A percentile compares a stretch with the other conserved stretches of the same genome.
These are phyloP conservation scores for Leucocoprinus leucothites DNA, from an alignment of 768 basidiomycete genomes.

Conservation along the genomic window DNA sequence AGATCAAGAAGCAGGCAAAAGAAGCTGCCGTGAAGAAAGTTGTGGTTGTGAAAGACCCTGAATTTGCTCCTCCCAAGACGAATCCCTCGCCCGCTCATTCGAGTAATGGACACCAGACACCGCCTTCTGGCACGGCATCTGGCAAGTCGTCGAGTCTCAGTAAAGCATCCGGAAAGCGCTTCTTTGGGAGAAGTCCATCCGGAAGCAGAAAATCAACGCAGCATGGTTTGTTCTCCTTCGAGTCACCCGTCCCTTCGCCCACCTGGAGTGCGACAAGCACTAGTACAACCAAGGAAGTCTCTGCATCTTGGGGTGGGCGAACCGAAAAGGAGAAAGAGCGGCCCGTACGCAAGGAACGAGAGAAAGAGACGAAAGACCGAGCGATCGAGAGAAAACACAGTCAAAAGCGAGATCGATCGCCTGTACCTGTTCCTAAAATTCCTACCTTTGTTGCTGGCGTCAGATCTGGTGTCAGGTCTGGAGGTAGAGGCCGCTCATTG, in stretches of 20 bases:
- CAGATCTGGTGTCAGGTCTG: constrained; percentile 43
- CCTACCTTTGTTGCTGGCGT: constrained; percentile 28
- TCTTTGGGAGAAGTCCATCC: constrained; percentile 20
- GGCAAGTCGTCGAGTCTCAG: constrained; percentile 57
- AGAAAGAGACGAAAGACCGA: constrained; percentile 27
- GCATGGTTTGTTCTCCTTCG: constrained; percentile 66
- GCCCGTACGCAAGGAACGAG: constrained; percentile 25
- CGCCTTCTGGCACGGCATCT: constrained; percentile 23
- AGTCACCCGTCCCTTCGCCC: constrained; percentile 59
- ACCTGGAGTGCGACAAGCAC: constrained; percentile 32
- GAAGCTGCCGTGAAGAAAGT: constrained; percentile 8
- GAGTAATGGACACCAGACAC: constrained; percentile 39
- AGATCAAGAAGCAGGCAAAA: constrained; percentile 18
- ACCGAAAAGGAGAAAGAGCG: constrained; percentile 28
- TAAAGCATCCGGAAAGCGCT: constrained; percentile 44
- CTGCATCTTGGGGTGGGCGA: constrained; percentile 22
- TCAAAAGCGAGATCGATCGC: constrained; percentile 15
- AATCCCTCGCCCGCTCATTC: constrained; percentile 24
- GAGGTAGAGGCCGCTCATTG: constrained; percentile 64
- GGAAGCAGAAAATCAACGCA: constrained; percentile 36
- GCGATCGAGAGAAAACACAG: constrained; percentile 20
- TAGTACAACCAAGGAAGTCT: constrained; percentile 23
- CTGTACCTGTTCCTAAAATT: constrained; percentile 26
- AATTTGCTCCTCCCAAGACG: neutral
- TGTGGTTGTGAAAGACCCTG: constrained; percentile 15